Evolutionary conservation across 2,329 filamentous ascomycete species (phyloP).

Genomic region (Exophiala oligosperma): DNA sequence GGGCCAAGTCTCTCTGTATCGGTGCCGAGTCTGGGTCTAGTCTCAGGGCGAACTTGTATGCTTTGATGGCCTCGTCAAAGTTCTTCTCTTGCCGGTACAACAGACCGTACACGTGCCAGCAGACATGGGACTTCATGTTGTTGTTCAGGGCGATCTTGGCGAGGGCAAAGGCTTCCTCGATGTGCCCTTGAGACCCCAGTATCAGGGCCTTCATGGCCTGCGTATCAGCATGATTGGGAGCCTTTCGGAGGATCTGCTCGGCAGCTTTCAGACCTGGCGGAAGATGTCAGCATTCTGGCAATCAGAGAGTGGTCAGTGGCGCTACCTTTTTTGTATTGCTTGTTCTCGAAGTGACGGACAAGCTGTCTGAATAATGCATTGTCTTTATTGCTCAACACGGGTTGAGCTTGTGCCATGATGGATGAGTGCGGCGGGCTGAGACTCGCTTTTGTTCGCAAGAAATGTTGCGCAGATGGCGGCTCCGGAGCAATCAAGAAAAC

Average conservation of each 20-base stretch:
- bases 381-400: slow-evolving; percentile 72
- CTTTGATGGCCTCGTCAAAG: slow-evolving; percentile 98
- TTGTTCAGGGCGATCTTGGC: slow-evolving; percentile 90
- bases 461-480: background rate
- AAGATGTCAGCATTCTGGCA: slow-evolving; percentile 14
- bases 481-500: background rate
- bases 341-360: slow-evolving; percentile 94
- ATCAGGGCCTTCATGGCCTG: slow-evolving; percentile 99
- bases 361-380: slow-evolving; percentile 90
- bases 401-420: slow-evolving; percentile 31
- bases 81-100: slow-evolving; percentile 94
- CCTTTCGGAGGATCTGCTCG: slow-evolving; percentile 93
- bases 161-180: slow-evolving; percentile 89
- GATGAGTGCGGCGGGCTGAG: background rate
- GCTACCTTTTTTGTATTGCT: slow-evolving; percentile 88
- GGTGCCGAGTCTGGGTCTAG: slow-evolving; percentile 92
- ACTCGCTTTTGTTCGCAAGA: background rate
- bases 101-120: slow-evolving; percentile 98
- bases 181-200: slow-evolving; percentile 87
- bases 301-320: slow-evolving; percentile 2
- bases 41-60: slow-evolving; percentile 91
- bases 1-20: slow-evolving; percentile 89
- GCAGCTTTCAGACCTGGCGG: slow-evolving; percentile 79
- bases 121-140: slow-evolving; percentile 99
- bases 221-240: slow-evolving; percentile 94